phyloP scores from a whole-genome alignment of 345 rosid genomes.

The Acer campestre region DNA sequence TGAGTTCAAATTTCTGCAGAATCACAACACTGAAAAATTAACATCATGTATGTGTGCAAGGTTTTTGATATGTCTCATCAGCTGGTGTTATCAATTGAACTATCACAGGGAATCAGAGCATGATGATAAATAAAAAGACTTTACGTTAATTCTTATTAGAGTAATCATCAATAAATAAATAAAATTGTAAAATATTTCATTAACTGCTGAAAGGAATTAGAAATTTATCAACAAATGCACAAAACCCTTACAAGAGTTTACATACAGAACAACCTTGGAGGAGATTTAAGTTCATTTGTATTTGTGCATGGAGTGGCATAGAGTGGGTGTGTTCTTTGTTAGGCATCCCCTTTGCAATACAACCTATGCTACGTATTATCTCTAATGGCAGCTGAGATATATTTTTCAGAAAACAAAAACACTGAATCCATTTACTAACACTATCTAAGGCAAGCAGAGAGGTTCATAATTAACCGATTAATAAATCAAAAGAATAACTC shows the following conservation, averaged over 20 bases:
- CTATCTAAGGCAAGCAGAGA: background rate
- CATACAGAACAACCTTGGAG: background rate
- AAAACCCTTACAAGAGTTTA: too few species aligned
- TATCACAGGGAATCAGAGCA: background rate
- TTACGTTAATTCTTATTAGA: background rate
- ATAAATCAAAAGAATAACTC: background rate
- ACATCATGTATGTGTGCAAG: background rate
- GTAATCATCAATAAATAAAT: too few species aligned
- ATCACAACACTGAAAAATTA: conserved; percentile 2
- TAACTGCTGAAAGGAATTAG: too few species aligned
- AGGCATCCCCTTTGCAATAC: background rate
- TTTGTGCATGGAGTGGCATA: background rate
- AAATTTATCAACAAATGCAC: too few species aligned
- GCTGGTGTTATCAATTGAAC: background rate
- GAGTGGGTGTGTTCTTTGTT: background rate
- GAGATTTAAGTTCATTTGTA: background rate
- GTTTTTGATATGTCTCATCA: background rate
- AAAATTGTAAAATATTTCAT: too few species aligned
- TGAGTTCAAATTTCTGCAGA: conserved; percentile 91
- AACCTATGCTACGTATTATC: background rate
- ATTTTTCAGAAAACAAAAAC: background rate
- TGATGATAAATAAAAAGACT: background rate
- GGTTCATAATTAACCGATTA: background rate
- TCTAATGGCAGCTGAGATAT: background rate
- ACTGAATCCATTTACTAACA: background rate